Evolutionary conservation across 1,284 basidiomycete species (phyloP), one percentile per base, ranked within the genome.

Genomic region (Acaromyces ingoldii): DNA sequence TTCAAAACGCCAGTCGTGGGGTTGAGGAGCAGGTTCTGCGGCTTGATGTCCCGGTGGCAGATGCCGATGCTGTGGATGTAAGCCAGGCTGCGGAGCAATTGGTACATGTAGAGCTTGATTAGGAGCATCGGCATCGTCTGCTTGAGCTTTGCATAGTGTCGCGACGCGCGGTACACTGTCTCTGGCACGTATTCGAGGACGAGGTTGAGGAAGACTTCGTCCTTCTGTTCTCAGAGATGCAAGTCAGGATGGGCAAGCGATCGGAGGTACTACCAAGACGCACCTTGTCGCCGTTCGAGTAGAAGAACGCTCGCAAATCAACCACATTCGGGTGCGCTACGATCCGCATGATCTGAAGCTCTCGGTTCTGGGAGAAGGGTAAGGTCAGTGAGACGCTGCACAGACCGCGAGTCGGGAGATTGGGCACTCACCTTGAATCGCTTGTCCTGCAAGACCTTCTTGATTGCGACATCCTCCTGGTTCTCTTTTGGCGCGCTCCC

Each of bases 401-500:
- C n/a, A n/a, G n/a, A n/a, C n/a, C n/a, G n/a, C n/a, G n/a, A n/a
- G n/a, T n/a, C n/a, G n/a, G n/a, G n/a, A n/a, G n/a, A n/a, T n/a
- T 31, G 15, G 19, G 17, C 2, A 55, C 83, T 57, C 65, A 91
- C 92, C 89, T 98, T 98, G 87, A 98, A 98, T 65, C 93, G 85
- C 83, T 98, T 98, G 81, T 98, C 93, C 82, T 98, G 93, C 65
- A 98, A 79, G 49, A 98, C 93, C 82, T 97, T 98, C 85, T 98
- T 98, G 83, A 98, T 98, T 51, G 93, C 93, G 72, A 98, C 95
- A 70, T 96, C 91, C 58, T 88, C 86, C 47, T 68, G 62, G 54
- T 58, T 60, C 6, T 67, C 64, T 36, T 67, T 64, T n/a, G 52
- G 48, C 28, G 49, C 52, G 28, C 30, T 39, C 13, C 46, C 47